These are phyloP conservation scores for Mrakia frigida DNA, from an alignment of 768 basidiomycete species.

Conservation along the genomic window DNA sequence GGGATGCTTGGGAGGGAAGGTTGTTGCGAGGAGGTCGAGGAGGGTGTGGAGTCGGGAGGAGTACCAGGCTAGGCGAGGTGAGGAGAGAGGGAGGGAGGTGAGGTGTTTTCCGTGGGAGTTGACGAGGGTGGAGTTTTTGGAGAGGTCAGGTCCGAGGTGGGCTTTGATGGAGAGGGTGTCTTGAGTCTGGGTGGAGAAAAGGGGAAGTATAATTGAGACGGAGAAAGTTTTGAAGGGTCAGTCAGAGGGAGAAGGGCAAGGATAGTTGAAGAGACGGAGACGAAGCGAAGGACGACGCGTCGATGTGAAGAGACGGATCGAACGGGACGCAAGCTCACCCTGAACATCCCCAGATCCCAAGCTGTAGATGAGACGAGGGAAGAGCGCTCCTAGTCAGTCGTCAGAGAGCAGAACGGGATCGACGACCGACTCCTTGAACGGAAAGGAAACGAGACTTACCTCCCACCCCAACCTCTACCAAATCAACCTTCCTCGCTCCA, in stretches of 20 bases:
- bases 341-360: slow-evolving; percentile 32
- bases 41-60: not conserved
- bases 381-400: not conserved
- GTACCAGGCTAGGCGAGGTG: slow-evolving; percentile 22
- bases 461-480: slow-evolving; percentile 31
- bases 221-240: not conserved
- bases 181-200: slow-evolving; percentile 5
- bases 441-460: not conserved
- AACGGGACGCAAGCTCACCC: not conserved
- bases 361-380: not conserved
- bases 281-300: no score
- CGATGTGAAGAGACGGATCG: no score
- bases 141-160: not conserved
- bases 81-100: slow-evolving; percentile 11
- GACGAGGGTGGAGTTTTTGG: not conserved
- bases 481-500: slow-evolving; percentile 13
- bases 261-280: not conserved
- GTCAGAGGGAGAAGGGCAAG: not conserved
- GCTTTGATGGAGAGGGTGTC: slow-evolving; percentile 23
- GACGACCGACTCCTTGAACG: not conserved
- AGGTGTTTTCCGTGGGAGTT: not conserved
- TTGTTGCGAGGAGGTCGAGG: not conserved
- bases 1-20: slow-evolving; percentile 13
- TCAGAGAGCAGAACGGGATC: not conserved
- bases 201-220: not conserved